Conservation (phyloP, 495 filamentous ascomycete genomes). For the Tuber microsphaerosporum region DNA sequence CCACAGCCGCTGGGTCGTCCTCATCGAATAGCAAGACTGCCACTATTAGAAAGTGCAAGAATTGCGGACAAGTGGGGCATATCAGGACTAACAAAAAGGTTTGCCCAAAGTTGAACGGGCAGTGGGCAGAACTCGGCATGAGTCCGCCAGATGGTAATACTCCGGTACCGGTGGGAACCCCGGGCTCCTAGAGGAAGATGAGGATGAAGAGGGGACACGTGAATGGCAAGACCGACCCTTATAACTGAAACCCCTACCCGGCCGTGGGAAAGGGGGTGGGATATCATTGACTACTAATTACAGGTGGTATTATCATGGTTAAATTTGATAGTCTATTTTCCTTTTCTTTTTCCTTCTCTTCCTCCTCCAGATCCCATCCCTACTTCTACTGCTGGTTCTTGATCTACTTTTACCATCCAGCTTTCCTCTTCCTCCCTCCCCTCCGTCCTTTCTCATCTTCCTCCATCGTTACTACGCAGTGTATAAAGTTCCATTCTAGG, state of each 20-base stretch:
- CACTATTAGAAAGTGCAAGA: slow-evolving; percentile 91
- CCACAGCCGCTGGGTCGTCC: slow-evolving; percentile 16
- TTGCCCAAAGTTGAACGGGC: slow-evolving; percentile 39
- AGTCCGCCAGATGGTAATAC: slow-evolving; percentile 25
- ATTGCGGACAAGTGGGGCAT: slow-evolving; percentile 89
- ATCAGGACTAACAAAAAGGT: slow-evolving; percentile 51
- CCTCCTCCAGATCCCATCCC: not conserved
- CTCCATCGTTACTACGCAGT: not conserved
- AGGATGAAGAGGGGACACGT: not conserved
- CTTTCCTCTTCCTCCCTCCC: not conserved
- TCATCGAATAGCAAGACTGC: slow-evolving; percentile 44
- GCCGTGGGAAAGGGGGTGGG: not conserved
- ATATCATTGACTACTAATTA: not conserved
- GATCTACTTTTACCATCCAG: not conserved
- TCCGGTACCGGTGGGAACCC: not conserved
- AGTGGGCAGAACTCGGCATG: slow-evolving; percentile 40
- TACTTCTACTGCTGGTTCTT: not conserved
- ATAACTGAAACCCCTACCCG: not conserved
- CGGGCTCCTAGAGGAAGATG: not conserved
- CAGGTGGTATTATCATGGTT: not conserved
- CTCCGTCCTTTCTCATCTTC: not conserved
- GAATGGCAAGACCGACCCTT: not conserved
- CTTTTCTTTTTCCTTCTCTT: not conserved
- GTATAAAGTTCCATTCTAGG: not conserved
- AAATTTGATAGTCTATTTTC: not conserved